These are phyloP conservation scores for Torulaspora gathmanii DNA, from an alignment of 805 yeast species.

Conservation along the genomic window DNA sequence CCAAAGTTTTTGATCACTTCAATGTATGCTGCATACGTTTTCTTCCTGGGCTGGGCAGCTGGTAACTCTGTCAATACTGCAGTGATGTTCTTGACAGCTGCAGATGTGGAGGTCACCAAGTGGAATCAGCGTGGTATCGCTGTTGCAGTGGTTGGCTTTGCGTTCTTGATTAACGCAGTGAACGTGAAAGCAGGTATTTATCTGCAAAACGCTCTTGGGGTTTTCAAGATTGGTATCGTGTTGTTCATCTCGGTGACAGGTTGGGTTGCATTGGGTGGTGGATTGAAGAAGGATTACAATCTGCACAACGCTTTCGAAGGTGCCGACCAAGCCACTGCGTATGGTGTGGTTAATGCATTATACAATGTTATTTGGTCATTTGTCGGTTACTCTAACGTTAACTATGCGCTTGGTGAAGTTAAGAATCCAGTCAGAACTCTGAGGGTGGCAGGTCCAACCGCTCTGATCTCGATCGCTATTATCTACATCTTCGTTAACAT, in stretches of 20 bases:
- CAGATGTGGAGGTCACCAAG: slow-evolving; percentile 57
- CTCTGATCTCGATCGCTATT: slow-evolving; percentile 55
- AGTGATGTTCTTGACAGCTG: slow-evolving; percentile 70
- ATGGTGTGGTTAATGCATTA: slow-evolving; percentile 67
- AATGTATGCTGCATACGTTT: slow-evolving; percentile 63
- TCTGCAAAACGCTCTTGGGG: slow-evolving; percentile 61
- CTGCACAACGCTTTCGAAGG: slow-evolving; percentile 58
- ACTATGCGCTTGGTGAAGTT: slow-evolving; percentile 76
- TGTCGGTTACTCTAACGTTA: slow-evolving; percentile 77
- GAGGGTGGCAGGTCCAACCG: slow-evolving; percentile 69
- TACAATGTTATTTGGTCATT: slow-evolving; percentile 83
- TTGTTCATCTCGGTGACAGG: slow-evolving; percentile 69
- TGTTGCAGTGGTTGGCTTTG: slow-evolving; percentile 65
- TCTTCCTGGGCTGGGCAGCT: slow-evolving; percentile 80
- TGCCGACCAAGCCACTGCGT: slow-evolving; percentile 50
- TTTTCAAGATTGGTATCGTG: slow-evolving; percentile 69
- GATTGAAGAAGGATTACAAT: slow-evolving; percentile 48
- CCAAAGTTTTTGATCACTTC: slow-evolving; percentile 67
- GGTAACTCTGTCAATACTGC: slow-evolving; percentile 80
- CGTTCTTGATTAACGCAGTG: slow-evolving; percentile 57
- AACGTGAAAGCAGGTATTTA: slow-evolving; percentile 63
- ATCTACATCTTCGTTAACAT: slow-evolving; percentile 72
- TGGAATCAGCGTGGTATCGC: slow-evolving; percentile 81
- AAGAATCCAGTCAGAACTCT: slow-evolving; percentile 67
- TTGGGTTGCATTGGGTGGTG: slow-evolving; percentile 78